Evolutionary conservation across 768 basidiomycete genomes (phyloP), one percentile per base, ranked within the genome.

Genomic region (Suillus americanus): DNA sequence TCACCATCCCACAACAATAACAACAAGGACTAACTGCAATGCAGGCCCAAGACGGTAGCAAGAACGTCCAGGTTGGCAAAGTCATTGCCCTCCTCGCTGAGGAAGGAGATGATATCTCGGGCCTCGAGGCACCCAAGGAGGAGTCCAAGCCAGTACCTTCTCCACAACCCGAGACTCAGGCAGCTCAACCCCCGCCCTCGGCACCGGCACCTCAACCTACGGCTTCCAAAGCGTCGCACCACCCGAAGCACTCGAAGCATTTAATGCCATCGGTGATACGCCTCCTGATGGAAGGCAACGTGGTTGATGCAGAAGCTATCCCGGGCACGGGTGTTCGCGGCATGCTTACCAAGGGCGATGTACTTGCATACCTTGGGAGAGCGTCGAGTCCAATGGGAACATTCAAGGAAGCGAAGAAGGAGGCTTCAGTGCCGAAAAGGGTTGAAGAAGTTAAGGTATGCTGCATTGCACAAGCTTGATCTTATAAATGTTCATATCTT

Each of bases 321-420:
- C 90, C 89, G 67, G 95, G 92, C 7, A 97, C 95, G 3, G 97
- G 97, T 57, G 82, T 92, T 61, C 85, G 92, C 43, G 97, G 97
- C 16, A 96, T 95, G 90, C 76, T 99, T 65, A 99, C 96, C 56
- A 98, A 98, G 76, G 97, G 97, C 13, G 97, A 99, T 73, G 89
- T 99, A 1, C 83, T 99, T 35, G 80, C 93, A 3, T 89, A 87
- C 77, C 81, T 97, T 6, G 97, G 97, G 23, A 89, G 89, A 76
- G 91, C 95, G 23, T 89, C 89, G 13, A 82, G 83, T 41, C 92
- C 94, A 0, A 80, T 83, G 23, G 94, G 94, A 43, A 91, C 91
- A 3, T 92, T 82, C 78, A 89, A 89, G 73, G 81, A 81, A 68
- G 67, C 78, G 16, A 68, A 70, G 50, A 70, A 70, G 53, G 70